These are phyloP conservation scores for Phytopythium chamaehyphon DNA, from an alignment of 352 stramenopile genomes.

Conservation along the genomic window DNA sequence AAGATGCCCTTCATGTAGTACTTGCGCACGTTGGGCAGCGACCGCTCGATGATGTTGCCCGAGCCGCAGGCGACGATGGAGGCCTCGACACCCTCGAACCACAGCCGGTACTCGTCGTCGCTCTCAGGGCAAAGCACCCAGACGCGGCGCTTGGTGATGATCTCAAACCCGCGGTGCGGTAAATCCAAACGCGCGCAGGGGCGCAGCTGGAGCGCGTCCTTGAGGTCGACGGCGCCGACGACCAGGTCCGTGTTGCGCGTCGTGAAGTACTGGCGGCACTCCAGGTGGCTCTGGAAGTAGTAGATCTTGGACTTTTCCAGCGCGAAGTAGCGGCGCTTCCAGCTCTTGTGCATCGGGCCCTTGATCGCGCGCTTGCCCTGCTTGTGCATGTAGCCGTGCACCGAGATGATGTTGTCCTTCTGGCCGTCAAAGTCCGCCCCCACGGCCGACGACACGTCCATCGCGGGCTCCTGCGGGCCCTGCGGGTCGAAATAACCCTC, in stretches of 20 bases:
- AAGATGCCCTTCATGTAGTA: constrained; percentile 87
- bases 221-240: constrained; percentile 58
- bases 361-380: constrained; percentile 72
- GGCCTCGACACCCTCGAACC: constrained; percentile 77
- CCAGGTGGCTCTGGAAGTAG: constrained; percentile 70
- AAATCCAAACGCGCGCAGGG: constrained; percentile 58
- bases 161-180: constrained; percentile 65
- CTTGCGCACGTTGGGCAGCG: constrained; percentile 85
- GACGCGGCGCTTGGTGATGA: constrained; percentile 76
- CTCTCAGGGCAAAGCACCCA: constrained; percentile 85
- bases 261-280: constrained; percentile 74
- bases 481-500: constrained; percentile 33
- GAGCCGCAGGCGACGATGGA: constrained; percentile 69
- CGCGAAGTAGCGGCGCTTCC: constrained; percentile 72
- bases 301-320: constrained; percentile 73
- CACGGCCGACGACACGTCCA: constrained; percentile 43
- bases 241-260: constrained; percentile 67
- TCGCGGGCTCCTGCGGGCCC: constrained; percentile 30
- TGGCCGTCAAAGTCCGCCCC: constrained; percentile 21
- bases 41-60: constrained; percentile 84
- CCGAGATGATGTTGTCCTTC: constrained; percentile 75
- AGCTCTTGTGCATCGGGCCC: constrained; percentile 67
- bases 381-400: constrained; percentile 80
- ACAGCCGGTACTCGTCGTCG: constrained; percentile 82
- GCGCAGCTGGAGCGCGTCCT: constrained; percentile 64